Evolutionary conservation across 352 stramenopile genomes (phyloP), one percentile per base, ranked within the genome.

Genomic region (Globisporangium abappressorium): DNA sequence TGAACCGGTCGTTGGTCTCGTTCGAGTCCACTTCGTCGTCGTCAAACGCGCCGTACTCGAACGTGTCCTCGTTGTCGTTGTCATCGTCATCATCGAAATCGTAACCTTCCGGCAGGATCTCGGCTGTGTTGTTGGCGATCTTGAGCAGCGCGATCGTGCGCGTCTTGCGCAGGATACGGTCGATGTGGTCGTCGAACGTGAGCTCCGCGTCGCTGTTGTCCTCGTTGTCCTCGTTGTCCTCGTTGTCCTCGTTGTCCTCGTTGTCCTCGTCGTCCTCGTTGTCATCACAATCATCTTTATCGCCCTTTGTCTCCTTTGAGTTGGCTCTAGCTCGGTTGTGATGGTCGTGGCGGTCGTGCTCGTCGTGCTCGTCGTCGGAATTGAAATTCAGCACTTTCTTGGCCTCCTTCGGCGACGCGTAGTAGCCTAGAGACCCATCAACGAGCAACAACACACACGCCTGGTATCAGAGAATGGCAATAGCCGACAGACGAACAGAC

Each of bases 61-160:
- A 72, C n/a, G 69, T 72, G 4, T 60, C 26, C 4, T 38, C 28
- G 12, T 62, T 8, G 30, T 68, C 53, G 38, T 63, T 33, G 30
- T 33, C 56, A 20, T 84, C 56, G 20, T 84, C 72, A 2, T 80
- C 79, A 3, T 77, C 75, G 11, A 83, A 72, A 15, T 85, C 80
- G 14, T 87, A 12, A 5, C 8, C 79, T 3, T 81, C 85, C 1
- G 78, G 71, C 8, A 91, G 65, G 28, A 87, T 73, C 33, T 84
- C 71, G 5, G 79, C 84, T n/a, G 84, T 90, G 64, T 91, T 90
- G 61, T 89, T 90, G 54, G 81, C 84, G 41, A 91, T 89, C 55
- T 89, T 89, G 51, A 91, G 72, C 66, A 92, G 72, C 24, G 84
- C 82, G 26, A 92, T 69, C 18, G 81, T 89, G 24, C 82, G 82